Conservation (phyloP, 1,284 basidiomycete species). For the Heterobasidion occidentale region DNA sequence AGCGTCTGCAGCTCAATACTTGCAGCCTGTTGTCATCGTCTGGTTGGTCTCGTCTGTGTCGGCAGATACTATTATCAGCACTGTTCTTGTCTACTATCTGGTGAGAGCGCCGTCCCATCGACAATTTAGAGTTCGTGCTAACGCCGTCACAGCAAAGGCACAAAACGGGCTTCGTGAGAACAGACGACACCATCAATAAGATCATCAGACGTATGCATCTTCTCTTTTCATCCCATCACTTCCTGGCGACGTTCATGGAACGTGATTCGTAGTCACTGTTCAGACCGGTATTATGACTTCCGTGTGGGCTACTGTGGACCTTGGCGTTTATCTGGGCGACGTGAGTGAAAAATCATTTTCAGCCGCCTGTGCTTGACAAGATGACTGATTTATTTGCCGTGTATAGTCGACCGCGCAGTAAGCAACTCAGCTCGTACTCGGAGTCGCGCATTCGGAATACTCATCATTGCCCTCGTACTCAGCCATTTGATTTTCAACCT, state of each 20-base stretch:
- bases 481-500: background rate
- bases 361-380: background rate
- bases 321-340: slow-evolving; percentile 16
- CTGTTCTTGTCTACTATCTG: background rate
- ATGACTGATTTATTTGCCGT: background rate
- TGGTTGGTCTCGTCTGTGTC: background rate
- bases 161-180: background rate
- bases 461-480: background rate
- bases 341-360: background rate
- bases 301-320: slow-evolving; percentile 15
- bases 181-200: background rate
- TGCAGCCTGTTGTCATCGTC: background rate
- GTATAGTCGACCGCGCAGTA: background rate
- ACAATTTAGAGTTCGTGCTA: background rate
- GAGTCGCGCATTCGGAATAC: background rate
- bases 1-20: background rate
- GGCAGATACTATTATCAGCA: background rate
- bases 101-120: background rate
- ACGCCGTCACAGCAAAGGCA: background rate
- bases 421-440: background rate
- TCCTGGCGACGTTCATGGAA: no score
- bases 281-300: background rate
- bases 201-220: background rate
- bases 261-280: background rate
- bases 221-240: no score